phyloP scores from a whole-genome alignment of 78 protist species.

The Dictyostelium citrinum region DNA sequence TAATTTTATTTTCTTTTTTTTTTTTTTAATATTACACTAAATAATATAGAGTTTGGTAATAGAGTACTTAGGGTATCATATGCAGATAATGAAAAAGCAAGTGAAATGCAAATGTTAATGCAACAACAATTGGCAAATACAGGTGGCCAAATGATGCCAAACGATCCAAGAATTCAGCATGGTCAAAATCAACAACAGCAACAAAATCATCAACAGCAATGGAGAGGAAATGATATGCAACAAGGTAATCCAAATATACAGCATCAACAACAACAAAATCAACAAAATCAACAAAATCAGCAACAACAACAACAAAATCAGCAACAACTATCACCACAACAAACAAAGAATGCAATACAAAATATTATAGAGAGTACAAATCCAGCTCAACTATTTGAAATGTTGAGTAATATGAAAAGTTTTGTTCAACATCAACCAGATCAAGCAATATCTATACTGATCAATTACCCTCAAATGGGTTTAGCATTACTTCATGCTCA shows the following conservation, averaged over 20 bases:
- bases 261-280: neutral
- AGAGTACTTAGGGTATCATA: slow-evolving; percentile 72
- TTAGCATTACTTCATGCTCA: slow-evolving; percentile 83
- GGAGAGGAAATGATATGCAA: slow-evolving; percentile 9
- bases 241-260: neutral
- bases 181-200: neutral
- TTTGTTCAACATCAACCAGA: slow-evolving; percentile 77
- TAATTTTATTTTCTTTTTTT: neutral
- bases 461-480: slow-evolving; percentile 80
- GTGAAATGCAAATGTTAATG: slow-evolving; percentile 11
- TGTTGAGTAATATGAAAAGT: slow-evolving; percentile 28
- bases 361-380: slow-evolving; percentile 28
- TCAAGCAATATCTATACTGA: slow-evolving; percentile 67
- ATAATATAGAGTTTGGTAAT: slow-evolving; percentile 69
- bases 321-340: neutral
- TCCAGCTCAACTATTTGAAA: slow-evolving; percentile 33
- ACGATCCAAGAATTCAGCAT: slow-evolving; percentile 4
- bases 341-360: slow-evolving; percentile 20
- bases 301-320: neutral
- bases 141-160: neutral
- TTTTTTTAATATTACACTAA: slow-evolving; percentile 11
- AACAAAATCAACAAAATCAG: neutral
- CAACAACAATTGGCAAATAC: neutral
- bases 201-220: neutral
- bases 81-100: slow-evolving; percentile 81